A percentile compares a stretch with the other conserved stretches of the same genome.
Conservation (phyloP, 1,139 yeast species). For the Lodderomyces beijingensis region DNA sequence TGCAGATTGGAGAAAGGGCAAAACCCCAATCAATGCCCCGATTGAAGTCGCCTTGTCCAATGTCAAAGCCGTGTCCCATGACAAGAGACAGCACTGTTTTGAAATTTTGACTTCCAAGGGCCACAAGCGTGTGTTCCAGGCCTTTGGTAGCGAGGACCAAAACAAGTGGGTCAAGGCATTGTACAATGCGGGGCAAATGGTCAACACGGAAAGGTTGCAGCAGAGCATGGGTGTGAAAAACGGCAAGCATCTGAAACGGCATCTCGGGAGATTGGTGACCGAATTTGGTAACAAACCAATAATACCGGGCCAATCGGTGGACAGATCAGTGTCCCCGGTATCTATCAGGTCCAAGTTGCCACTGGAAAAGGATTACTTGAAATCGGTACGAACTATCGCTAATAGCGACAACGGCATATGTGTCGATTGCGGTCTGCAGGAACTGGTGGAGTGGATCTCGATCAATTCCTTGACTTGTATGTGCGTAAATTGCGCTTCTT, state of each 20-base stretch:
- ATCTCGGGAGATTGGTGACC: slow-evolving; percentile 12
- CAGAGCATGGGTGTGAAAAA: slow-evolving; percentile 5
- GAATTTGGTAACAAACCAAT: slow-evolving; percentile 15
- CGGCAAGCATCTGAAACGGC: slow-evolving; percentile 11
- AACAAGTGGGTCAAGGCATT: slow-evolving; percentile 64
- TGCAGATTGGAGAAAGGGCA: slow-evolving; percentile 78
- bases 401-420: slow-evolving; percentile 62
- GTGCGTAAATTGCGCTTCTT: slow-evolving; percentile 77
- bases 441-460: slow-evolving; percentile 84
- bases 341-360: slow-evolving; percentile 27
- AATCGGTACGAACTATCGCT: slow-evolving; percentile 39
- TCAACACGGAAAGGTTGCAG: slow-evolving; percentile 25
- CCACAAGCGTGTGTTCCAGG: slow-evolving; percentile 71
- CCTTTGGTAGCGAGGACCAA: slow-evolving; percentile 66
- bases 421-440: slow-evolving; percentile 71
- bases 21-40: slow-evolving; percentile 60
- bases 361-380: slow-evolving; percentile 27
- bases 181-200: slow-evolving; percentile 46
- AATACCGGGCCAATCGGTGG: slow-evolving; percentile 17
- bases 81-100: slow-evolving; percentile 58
- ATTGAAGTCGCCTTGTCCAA: slow-evolving; percentile 70
- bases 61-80: slow-evolving; percentile 50
- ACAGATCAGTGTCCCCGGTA: slow-evolving; percentile 29
- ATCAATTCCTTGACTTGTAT: slow-evolving; percentile 67
- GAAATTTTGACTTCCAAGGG: slow-evolving; percentile 73